These are phyloP conservation scores for Juncus inflexus DNA, from an alignment of 176 grass and related monocot species.

Conservation along the genomic window DNA sequence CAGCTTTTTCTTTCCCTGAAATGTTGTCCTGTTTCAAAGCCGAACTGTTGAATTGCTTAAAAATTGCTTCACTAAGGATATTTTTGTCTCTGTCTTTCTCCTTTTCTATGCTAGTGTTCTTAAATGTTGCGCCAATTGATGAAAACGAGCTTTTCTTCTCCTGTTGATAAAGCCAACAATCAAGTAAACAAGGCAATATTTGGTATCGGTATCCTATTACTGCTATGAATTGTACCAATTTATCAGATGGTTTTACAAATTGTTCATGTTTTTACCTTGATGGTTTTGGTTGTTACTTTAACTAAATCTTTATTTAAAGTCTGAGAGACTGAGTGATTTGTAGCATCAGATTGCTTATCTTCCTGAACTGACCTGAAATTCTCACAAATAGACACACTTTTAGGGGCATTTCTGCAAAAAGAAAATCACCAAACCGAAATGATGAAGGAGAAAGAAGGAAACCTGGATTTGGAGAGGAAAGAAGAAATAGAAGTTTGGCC, in stretches of 20 bases:
- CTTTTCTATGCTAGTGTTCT: slow-evolving; percentile 13
- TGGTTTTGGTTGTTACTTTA: slow-evolving; percentile 1
- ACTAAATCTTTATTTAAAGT: slow-evolving; percentile 10
- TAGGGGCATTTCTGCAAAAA: neutral
- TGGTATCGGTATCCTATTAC: neutral
- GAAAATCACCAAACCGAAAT: neutral
- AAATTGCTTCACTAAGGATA: slow-evolving; percentile 44
- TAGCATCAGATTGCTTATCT: neutral
- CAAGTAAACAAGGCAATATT: too few species aligned
- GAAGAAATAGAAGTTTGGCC: slow-evolving; percentile 57
- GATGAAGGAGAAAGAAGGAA: neutral
- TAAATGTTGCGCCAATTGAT: slow-evolving; percentile 41
- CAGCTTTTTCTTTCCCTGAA: slow-evolving; percentile 18
- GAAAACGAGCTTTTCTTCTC: slow-evolving; percentile 71
- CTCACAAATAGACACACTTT: neutral
- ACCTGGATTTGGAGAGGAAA: slow-evolving; percentile 56
- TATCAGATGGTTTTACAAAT: too few species aligned
- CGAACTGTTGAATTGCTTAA: slow-evolving; percentile 60
- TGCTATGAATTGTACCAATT: too few species aligned
- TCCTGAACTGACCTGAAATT: slow-evolving; percentile 20
- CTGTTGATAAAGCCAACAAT: slow-evolving; percentile 25
- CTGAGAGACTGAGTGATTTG: slow-evolving; percentile 1
- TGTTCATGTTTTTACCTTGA: neutral
- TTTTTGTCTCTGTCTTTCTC: slow-evolving; percentile 1
- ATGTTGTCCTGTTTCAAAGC: slow-evolving; percentile 16